Evolutionary conservation across 2,329 filamentous ascomycete genomes (phyloP).

Genomic region (Nannizzia gypsea): DNA sequence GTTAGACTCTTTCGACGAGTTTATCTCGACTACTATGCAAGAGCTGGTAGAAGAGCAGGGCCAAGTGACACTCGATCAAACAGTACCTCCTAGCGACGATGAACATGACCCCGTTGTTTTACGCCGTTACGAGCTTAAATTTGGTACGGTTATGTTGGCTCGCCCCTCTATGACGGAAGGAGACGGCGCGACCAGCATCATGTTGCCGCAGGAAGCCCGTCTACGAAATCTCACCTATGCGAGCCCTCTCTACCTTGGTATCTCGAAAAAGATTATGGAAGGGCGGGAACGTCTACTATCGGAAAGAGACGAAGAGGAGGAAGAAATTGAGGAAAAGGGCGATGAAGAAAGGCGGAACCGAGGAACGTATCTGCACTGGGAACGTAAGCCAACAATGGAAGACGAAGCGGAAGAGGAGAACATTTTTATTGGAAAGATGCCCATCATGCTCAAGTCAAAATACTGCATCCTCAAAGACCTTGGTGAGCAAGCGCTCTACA

Average conservation of each 20-base stretch:
- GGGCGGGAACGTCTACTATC: slow-evolving; percentile 66
- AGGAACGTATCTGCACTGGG: slow-evolving; percentile 37
- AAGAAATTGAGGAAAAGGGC: slow-evolving; percentile 33
- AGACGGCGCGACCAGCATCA: slow-evolving; percentile 72
- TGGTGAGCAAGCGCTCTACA: slow-evolving; percentile 73
- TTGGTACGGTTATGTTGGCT: slow-evolving; percentile 79
- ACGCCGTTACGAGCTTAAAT: slow-evolving; percentile 88
- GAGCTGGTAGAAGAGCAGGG: slow-evolving; percentile 89
- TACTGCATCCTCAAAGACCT: slow-evolving; percentile 82
- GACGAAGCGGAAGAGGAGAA: slow-evolving; percentile 54
- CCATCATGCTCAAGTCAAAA: slow-evolving; percentile 95
- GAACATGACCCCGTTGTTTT: slow-evolving; percentile 67
- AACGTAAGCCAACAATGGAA: slow-evolving; percentile 32
- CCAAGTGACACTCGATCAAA: slow-evolving; percentile 84
- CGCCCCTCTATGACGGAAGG: slow-evolving; percentile 86
- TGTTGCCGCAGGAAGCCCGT: slow-evolving; percentile 89
- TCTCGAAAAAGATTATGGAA: slow-evolving; percentile 72
- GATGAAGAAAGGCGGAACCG: slow-evolving; percentile 38
- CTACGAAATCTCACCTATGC: slow-evolving; percentile 93
- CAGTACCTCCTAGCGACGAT: slow-evolving; percentile 62
- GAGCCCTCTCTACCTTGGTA: slow-evolving; percentile 77
- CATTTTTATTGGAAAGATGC: slow-evolving; percentile 89
- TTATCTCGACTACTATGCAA: slow-evolving; percentile 86
- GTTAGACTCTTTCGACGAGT: slow-evolving; percentile 96
- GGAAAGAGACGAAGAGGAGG: slow-evolving; percentile 50